Evolutionary conservation across 192 early-diverging fungal genomes (phyloP), one percentile per base, ranked within the genome.

Genomic region (Pilaira anomala): DNA sequence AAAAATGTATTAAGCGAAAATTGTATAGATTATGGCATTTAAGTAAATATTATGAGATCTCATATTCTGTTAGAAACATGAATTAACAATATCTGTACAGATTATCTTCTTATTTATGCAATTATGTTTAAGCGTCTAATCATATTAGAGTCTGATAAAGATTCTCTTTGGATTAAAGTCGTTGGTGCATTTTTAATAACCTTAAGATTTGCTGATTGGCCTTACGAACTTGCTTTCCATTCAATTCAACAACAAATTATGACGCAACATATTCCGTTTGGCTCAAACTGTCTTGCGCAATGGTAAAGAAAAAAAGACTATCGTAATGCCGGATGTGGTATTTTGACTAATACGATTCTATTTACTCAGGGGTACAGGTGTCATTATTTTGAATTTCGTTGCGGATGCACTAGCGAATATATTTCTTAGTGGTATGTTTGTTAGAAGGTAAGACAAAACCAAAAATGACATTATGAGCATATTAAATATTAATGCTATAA

Each of bases 141-240:
- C 22, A 69, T 74, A n/a, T 49, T 64, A 11, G 72, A 74, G 11
- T 41, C 59, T 5, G 60, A 51, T 12, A 39, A 41, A n/a, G 13
- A 68, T 60, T 63, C 58, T 1, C 16, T 19, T 25, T 55, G 53
- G 50, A 74, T 74, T 56, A 74, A 69, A 30, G 16, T 59, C 2
- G 59, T 74, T 1, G 67, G 67, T 14, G 11, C 65, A 18, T 42
- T 30, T 8, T 33, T 74, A 6, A 64, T 74, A 9, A 5, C 52
- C 16, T 26, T 74, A 7, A 62, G 72, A 44, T 69, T 74, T 69
- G 62, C 67, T 29, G 72, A 74, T 54, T 74, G 72, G 72, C 72
- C 72, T 11, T 74, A 69, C 39, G 72, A 74, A 60, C 28, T 74
- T 9, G 28, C 58, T 13, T 53, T 46, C 50, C 40, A 54, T 3